Evolutionary conservation across 768 basidiomycete genomes (phyloP).

Genomic region (Pulveroboletus sp.): DNA sequence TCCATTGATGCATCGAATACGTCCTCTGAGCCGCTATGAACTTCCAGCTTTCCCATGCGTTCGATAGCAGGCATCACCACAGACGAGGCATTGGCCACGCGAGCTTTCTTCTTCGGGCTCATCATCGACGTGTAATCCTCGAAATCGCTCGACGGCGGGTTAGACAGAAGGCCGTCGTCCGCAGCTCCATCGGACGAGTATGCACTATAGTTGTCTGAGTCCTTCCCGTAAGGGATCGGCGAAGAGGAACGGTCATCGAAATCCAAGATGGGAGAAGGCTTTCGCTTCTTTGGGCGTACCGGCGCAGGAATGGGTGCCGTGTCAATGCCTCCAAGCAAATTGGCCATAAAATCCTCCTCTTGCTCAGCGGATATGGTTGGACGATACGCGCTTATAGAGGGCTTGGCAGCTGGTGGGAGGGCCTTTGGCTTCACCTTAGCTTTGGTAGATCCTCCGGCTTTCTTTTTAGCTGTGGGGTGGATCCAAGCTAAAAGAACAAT

Average conservation of each 20-base stretch:
- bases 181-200: constrained; percentile 36
- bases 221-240: constrained; percentile 36
- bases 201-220: constrained; percentile 28
- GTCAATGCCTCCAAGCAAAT: constrained; percentile 73
- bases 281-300: constrained; percentile 58
- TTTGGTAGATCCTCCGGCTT: constrained; percentile 24
- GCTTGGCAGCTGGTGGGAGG: constrained; percentile 48
- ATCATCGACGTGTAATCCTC: constrained; percentile 51
- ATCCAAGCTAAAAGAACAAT: constrained; percentile 5
- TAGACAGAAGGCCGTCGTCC: constrained; percentile 25
- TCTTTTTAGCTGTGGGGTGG: constrained; percentile 25
- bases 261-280: constrained; percentile 51
- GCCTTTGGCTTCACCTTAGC: constrained; percentile 41
- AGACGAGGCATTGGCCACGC: constrained; percentile 39
- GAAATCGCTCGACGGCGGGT: constrained; percentile 41
- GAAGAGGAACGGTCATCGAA: constrained; percentile 40
- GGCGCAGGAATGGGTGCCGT: constrained; percentile 38
- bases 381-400: constrained; percentile 78
- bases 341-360: constrained; percentile 88
- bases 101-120: constrained; percentile 70
- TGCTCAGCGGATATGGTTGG: constrained; percentile 71
- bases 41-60: constrained; percentile 56
- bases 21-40: constrained; percentile 49
- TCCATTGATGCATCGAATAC: constrained; percentile 48
- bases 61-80: constrained; percentile 55